Conservation (phyloP, 441 rosid genomes). For the Corymbia citriodora region DNA sequence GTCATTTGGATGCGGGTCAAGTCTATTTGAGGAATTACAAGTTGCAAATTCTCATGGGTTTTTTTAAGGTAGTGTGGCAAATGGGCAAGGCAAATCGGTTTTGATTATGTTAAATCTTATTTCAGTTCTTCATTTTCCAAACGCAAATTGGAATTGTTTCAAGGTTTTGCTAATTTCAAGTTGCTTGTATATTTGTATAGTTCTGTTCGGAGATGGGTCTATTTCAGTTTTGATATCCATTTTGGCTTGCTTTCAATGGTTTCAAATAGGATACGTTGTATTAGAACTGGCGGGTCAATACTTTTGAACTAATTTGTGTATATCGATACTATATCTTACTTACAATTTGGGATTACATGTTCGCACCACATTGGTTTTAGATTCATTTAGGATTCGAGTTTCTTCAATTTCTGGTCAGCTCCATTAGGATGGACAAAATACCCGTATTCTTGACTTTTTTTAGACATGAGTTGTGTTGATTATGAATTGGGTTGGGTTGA, state of each 20-base stretch:
- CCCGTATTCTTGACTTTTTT: background rate
- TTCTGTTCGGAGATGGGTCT: background rate
- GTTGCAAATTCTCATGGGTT: too few relatives aligned
- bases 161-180: background rate
- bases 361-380: background rate
- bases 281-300: background rate
- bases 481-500: background rate
- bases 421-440: background rate
- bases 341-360: background rate
- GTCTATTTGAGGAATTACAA: too few relatives aligned
- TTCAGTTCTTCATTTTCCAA: background rate
- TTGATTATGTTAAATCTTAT: too few relatives aligned
- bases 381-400: background rate
- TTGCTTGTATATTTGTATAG: background rate
- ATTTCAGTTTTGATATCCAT: background rate
- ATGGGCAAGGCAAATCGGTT: too few relatives aligned
- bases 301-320: background rate
- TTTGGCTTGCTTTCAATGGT: background rate
- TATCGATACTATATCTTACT: background rate
- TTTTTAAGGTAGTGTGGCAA: too few relatives aligned
- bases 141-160: background rate
- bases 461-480: background rate
- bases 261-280: background rate
- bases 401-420: background rate
- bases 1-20: too few relatives aligned